phyloP scores from a whole-genome alignment of 371 early-diverging fungal species.

The Nematocida sp. region DNA sequence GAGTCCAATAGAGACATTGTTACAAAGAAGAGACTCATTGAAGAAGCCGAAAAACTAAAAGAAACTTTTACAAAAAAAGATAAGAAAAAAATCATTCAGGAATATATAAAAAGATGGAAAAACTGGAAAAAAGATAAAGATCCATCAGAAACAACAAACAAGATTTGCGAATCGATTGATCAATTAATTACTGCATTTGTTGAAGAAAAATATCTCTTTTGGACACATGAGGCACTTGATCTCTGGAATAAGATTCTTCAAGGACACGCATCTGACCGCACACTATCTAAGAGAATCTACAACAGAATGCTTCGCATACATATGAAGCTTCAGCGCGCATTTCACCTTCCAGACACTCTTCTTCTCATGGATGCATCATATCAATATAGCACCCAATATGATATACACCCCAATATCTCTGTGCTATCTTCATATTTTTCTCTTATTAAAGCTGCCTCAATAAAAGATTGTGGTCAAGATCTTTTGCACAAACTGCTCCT shows the following conservation, averaged over 20 bases:
- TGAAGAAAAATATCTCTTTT: background rate
- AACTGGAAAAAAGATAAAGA: slow-evolving; percentile 96
- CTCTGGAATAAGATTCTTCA: background rate
- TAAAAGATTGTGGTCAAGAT: no score
- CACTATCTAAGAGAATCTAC: background rate
- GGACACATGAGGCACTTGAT: background rate
- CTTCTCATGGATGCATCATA: background rate
- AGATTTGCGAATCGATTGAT: background rate
- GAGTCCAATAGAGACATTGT: slow-evolving; percentile 93
- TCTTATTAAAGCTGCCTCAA: background rate
- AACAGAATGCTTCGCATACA: slow-evolving; percentile 5
- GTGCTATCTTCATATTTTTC: background rate
- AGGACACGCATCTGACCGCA: background rate
- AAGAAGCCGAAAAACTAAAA: slow-evolving; percentile 95
- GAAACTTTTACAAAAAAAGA: slow-evolving; percentile 90
- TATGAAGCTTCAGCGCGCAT: background rate
- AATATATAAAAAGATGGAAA: slow-evolving; percentile 92
- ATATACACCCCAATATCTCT: background rate
- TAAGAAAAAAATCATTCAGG: slow-evolving; percentile 84
- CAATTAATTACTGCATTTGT: background rate
- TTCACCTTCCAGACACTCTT: background rate
- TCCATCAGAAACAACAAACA: background rate
- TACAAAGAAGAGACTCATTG: slow-evolving; percentile 86
- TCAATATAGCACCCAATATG: no score
- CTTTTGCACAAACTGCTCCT: background rate